Conservation (phyloP, 1,284 basidiomycete genomes). For the Agaricales sp. region DNA sequence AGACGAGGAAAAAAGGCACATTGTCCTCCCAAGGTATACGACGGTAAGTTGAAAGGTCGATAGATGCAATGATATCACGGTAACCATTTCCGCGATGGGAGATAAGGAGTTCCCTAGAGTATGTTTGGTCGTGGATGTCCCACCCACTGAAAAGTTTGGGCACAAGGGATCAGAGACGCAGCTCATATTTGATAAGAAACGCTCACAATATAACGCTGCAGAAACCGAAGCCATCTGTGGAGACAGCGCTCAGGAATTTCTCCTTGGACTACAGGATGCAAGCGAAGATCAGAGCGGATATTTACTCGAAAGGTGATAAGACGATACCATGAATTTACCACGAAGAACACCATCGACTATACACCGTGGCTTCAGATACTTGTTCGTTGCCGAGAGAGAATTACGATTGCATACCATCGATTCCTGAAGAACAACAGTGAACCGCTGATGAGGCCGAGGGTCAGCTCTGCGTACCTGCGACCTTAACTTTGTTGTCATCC, state of each 20-base stretch:
- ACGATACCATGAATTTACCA: conserved; percentile 86
- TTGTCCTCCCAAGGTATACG: conserved; percentile 90
- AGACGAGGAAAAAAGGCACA: conserved; percentile 88
- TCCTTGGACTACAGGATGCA: conserved; percentile 55
- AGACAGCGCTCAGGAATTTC: conserved; percentile 85
- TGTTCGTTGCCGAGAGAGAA: conserved; percentile 2
- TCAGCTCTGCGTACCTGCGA: conserved; percentile 83
- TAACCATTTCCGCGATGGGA: conserved; percentile 91
- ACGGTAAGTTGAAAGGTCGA: conserved; percentile 80
- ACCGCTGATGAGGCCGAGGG: too few relatives aligned
- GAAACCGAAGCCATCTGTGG: conserved; percentile 82
- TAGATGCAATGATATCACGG: conserved; percentile 74
- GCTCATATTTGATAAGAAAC: background rate
- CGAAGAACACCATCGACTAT: conserved; percentile 87
- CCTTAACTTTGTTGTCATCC: conserved; percentile 81
- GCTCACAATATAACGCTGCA: conserved; percentile 82
- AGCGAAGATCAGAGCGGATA: background rate
- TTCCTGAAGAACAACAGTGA: conserved; percentile 37
- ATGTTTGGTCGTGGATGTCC: conserved; percentile 83
- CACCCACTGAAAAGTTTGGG: conserved; percentile 45
- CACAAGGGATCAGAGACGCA: background rate
- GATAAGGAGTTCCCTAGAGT: conserved; percentile 78
- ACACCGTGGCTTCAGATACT: conserved; percentile 7
- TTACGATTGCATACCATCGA: conserved; percentile 44
- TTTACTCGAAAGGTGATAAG: background rate